Conservation (phyloP, 805 yeast genomes). For the Maudiozyma saulgeensis region DNA sequence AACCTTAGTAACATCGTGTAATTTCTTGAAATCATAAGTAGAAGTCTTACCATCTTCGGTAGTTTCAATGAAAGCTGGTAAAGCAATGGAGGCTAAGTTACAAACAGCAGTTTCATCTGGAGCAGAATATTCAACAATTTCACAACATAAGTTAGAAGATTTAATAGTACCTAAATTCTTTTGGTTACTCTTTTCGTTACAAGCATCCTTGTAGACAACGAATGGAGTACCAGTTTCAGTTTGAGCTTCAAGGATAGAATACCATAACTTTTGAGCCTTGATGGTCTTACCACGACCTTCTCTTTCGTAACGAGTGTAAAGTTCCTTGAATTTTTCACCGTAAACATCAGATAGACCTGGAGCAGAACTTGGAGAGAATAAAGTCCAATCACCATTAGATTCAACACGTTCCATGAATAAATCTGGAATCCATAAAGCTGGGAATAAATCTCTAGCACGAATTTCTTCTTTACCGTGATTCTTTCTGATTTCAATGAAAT, state of each 20-base stretch:
- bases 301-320: conserved; percentile 64
- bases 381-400: conserved; percentile 69
- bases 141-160: conserved; percentile 90
- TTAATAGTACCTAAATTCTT: conserved; percentile 87
- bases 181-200: conserved; percentile 82
- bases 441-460: conserved; percentile 87
- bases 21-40: conserved; percentile 58
- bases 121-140: conserved; percentile 83
- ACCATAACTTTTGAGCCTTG: conserved; percentile 87
- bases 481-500: conserved; percentile 75
- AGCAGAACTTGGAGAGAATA: conserved; percentile 82
- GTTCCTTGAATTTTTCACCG: conserved; percentile 71
- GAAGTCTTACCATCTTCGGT: conserved; percentile 37
- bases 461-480: conserved; percentile 92
- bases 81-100: conserved; percentile 83
- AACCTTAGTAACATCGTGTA: conserved; percentile 72
- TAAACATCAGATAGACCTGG: conserved; percentile 76
- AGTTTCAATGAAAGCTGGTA: conserved; percentile 63
- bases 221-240: conserved; percentile 96
- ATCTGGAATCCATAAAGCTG: conserved; percentile 93
- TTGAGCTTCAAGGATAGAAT: conserved; percentile 80
- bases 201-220: conserved; percentile 86
- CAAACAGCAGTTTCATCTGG: conserved; percentile 94
- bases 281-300: conserved; percentile 60
- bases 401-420: conserved; percentile 88